Base-by-base conservation (phyloP, 805 yeast species). In the Kodamaea jinghongensis region DNA sequence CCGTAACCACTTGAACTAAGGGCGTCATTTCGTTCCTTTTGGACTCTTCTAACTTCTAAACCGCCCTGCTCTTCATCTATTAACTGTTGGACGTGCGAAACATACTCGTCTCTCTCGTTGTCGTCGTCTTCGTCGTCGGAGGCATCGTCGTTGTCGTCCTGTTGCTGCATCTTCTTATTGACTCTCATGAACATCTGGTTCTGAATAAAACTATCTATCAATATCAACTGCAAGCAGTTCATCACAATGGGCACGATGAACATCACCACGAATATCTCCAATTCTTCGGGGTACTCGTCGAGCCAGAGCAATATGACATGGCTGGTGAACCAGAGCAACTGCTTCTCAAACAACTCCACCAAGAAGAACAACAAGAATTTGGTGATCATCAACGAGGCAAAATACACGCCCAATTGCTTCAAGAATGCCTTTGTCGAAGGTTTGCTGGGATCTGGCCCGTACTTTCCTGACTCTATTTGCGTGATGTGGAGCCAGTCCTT, bases 261-360 rank as follows among this genome's bases (percentile, higher is more conserved):
- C 81, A 91, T 83, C 17, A 93, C 96, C 45, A 91, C 75, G 28
- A 85, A 81, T 11, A 91, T 86, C 58, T 93, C 96, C 28, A 88
- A 47, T 44, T 70, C 71, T 46, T 83, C 79, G 2, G 95, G 93
- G 59, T 81, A 80, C 38, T 76, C 77, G 51, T 83, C 82, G 4
- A 93, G 77, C 93, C 96, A 86, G n/a, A 86, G 78, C 17, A 91
- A 66, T 25, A 89, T 62, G 68, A 86, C 78, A 42, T 81, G 81
- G 10, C 95, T 88, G 32, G 85, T 67, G 28, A 67, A 48, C 75
- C 75, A 70, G 23, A 70, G 45, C 17, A 70, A 50, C 40, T 64
- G 65, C 4, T 68, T 67, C 45, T 85, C 90, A 45, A 86, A 76
- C 43, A 81, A 67, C 31, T 89, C 90, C 48, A 81, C 76, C 26